Evolutionary conservation across 495 filamentous ascomycete species (phyloP).

Genomic region (Penicillium nucicola): DNA sequence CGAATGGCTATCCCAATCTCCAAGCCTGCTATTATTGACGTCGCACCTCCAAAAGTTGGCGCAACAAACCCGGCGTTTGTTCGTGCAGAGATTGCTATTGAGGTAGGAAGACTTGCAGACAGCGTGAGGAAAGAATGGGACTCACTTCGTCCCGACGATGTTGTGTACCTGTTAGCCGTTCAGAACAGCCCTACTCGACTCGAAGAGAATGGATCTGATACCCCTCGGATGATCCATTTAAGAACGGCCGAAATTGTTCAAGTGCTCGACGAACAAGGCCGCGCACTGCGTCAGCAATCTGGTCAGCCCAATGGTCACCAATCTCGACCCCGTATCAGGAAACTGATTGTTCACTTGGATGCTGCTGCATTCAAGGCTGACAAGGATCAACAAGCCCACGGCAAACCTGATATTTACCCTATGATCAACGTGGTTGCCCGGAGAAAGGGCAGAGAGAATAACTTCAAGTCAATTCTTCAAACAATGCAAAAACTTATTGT

Average conservation of each 20-base stretch:
- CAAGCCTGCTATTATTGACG: slow-evolving; percentile 85
- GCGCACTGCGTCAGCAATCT: slow-evolving; percentile 61
- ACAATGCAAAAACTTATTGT: slow-evolving; percentile 85
- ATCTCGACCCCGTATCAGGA: slow-evolving; percentile 55
- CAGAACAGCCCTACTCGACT: slow-evolving; percentile 46
- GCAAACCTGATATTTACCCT: slow-evolving; percentile 77
- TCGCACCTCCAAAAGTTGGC: slow-evolving; percentile 80
- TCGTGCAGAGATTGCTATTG: slow-evolving; percentile 82
- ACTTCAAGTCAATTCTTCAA: slow-evolving; percentile 91
- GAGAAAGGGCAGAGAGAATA: slow-evolving; percentile 86
- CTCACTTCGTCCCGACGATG: slow-evolving; percentile 79
- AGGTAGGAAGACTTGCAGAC: slow-evolving; percentile 73
- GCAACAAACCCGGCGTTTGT: slow-evolving; percentile 81
- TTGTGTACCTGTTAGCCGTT: slow-evolving; percentile 82
- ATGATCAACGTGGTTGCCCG: slow-evolving; percentile 83
- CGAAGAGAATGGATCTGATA: slow-evolving; percentile 43
- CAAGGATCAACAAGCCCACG: slow-evolving; percentile 57
- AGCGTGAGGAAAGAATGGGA: slow-evolving; percentile 87
- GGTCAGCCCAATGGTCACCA: slow-evolving; percentile 50
- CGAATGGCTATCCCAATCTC: slow-evolving; percentile 86
- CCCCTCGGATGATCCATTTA: slow-evolving; percentile 63
- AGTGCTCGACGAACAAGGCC: slow-evolving; percentile 83
- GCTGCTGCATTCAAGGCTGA: slow-evolving; percentile 75
- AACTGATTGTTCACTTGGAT: slow-evolving; percentile 80
- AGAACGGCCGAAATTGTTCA: slow-evolving; percentile 86